These are phyloP conservation scores for Baorangia bicolor DNA, from an alignment of 768 basidiomycete genomes.

Conservation along the genomic window DNA sequence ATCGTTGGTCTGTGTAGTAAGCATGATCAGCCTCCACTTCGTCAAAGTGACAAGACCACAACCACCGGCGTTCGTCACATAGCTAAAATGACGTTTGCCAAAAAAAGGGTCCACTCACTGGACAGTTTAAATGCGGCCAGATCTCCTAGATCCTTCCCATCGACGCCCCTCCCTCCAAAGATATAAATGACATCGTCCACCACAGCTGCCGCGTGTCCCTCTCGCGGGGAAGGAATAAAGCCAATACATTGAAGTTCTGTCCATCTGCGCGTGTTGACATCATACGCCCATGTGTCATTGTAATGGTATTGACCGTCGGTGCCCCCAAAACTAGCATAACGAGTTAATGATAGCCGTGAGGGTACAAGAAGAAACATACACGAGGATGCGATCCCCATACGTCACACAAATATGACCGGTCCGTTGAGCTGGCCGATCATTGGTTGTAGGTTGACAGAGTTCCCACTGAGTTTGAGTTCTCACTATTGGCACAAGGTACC, in stretches of 20 bases:
- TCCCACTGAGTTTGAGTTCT: conserved; percentile 87
- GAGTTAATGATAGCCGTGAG: conserved; percentile 16
- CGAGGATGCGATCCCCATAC: conserved; percentile 75
- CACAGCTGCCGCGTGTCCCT: conserved; percentile 94
- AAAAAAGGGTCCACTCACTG: conserved; percentile 55
- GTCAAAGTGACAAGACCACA: neutral
- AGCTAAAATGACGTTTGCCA: neutral
- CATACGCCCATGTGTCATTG: conserved; percentile 98
- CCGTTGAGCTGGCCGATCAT: conserved; percentile 72
- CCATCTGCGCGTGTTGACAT: conserved; percentile 79
- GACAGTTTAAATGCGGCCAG: conserved; percentile 96
- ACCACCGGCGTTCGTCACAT: neutral
- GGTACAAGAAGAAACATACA: conserved; percentile 51
- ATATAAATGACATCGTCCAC: conserved; percentile 98
- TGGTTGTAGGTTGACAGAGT: conserved; percentile 56
- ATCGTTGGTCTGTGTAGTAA: conserved; percentile 73
- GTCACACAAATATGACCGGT: conserved; percentile 93
- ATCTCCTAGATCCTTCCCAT: conserved; percentile 94
- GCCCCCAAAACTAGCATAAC: conserved; percentile 78
- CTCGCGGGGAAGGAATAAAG: conserved; percentile 91
- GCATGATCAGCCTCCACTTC: conserved; percentile 11
- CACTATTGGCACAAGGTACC: conserved; percentile 46
- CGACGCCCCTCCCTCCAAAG: conserved; percentile 95
- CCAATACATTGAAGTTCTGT: conserved; percentile 94
- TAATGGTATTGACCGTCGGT: conserved; percentile 99